These are phyloP conservation scores for Choanephora cucurbitarum DNA, from an alignment of 371 early-diverging fungal genomes.

Conservation along the genomic window DNA sequence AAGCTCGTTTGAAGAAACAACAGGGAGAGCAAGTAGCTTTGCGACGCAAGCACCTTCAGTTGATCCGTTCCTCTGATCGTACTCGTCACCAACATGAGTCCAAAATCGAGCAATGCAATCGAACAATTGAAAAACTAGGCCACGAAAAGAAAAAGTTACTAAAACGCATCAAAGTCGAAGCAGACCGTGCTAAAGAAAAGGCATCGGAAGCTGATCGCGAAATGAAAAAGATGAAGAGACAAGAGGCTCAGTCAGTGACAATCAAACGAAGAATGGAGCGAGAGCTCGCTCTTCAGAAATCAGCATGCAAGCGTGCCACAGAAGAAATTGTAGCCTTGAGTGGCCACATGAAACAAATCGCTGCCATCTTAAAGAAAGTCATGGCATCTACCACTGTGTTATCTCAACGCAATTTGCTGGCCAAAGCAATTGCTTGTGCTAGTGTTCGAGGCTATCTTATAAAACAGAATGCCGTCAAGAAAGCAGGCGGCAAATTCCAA, in stretches of 20 bases:
- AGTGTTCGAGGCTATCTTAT: slow-evolving; percentile 26
- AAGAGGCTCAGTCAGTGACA: slow-evolving; percentile 48
- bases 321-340: slow-evolving; percentile 33
- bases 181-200: slow-evolving; percentile 62
- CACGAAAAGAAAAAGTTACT: slow-evolving; percentile 75
- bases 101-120: slow-evolving; percentile 44
- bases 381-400: slow-evolving; percentile 10
- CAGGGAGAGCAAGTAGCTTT: slow-evolving; percentile 61
- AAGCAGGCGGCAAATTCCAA: slow-evolving; percentile 14
- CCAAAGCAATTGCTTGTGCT: slow-evolving; percentile 42
- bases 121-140: slow-evolving; percentile 53
- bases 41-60: slow-evolving; percentile 56
- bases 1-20: slow-evolving; percentile 64
- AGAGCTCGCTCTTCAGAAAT: slow-evolving; percentile 29
- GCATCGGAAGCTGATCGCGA: slow-evolving; percentile 65
- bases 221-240: slow-evolving; percentile 61
- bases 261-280: slow-evolving; percentile 29
- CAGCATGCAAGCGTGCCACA: slow-evolving; percentile 28
- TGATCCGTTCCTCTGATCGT: slow-evolving; percentile 46
- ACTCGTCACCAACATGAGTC: slow-evolving; percentile 48
- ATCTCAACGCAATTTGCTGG: slow-evolving; percentile 40
- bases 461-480: slow-evolving; percentile 17
- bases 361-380: slow-evolving; percentile 31
- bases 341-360: slow-evolving; percentile 39
- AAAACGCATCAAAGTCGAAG: slow-evolving; percentile 74